phyloP scores from a whole-genome alignment of 78 protist species.

The Pigoraptor vietnamica region DNA sequence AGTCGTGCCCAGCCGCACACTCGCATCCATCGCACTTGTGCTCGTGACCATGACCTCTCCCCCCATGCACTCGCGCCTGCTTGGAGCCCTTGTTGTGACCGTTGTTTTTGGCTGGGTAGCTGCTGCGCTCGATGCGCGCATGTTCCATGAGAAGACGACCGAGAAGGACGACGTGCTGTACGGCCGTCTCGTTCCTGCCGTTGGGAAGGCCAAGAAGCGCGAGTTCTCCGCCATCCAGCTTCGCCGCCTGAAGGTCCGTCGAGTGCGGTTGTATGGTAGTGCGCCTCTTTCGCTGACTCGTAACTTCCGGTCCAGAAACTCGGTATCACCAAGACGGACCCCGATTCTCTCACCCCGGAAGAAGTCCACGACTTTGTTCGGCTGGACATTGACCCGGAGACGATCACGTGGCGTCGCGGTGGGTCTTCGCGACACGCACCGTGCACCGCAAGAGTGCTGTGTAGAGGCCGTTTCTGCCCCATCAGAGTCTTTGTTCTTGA shows the following conservation, averaged over 20 bases:
- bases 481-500: not conserved
- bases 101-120: constrained; percentile 37
- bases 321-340: constrained; percentile 80
- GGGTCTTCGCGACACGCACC: not conserved
- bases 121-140: constrained; percentile 95
- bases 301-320: constrained; percentile 63
- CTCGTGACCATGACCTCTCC: too few species aligned
- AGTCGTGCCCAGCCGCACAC: not conserved
- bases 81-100: too few species aligned
- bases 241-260: not conserved
- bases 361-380: constrained; percentile 74
- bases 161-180: constrained; percentile 38
- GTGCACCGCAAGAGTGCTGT: not conserved
- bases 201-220: too few species aligned
- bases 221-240: not conserved
- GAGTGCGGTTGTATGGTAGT: too few species aligned
- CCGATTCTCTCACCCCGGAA: constrained; percentile 68
- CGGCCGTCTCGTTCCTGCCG: too few species aligned
- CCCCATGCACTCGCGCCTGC: too few species aligned
- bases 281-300: too few species aligned
- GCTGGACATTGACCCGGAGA: constrained; percentile 85
- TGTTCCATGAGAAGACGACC: constrained; percentile 87
- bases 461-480: not conserved
- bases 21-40: not conserved
- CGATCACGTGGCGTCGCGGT: constrained; percentile 94